A percentile compares a stretch with the other conserved stretches of the same genome.
phyloP scores from a whole-genome alignment of 306 rosid genomes.

The Vicia villosa region DNA sequence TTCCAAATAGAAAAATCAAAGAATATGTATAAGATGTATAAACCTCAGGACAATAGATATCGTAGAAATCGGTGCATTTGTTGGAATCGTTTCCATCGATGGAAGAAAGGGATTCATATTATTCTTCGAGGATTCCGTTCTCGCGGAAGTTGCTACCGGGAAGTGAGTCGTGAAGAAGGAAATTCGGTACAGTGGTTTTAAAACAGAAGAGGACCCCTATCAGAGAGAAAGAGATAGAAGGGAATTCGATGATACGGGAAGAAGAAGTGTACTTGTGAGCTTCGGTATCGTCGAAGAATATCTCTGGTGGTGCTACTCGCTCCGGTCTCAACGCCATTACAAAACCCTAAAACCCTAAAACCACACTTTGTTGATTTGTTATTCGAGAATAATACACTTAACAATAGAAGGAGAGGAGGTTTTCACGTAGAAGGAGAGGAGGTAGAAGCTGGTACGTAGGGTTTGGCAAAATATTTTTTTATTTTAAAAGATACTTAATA shows the following conservation, averaged over 20 bases:
- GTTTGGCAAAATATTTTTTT: no score
- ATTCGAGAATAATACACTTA: no score
- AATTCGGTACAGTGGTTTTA: no score
- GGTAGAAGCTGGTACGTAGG: no score
- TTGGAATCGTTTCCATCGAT: slow-evolving; percentile 46
- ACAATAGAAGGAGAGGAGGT: no score
- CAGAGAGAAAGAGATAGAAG: no score
- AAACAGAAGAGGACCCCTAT: no score
- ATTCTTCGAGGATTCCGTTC: slow-evolving; percentile 50
- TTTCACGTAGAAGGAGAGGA: no score
- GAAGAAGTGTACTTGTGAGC: slow-evolving; percentile 93
- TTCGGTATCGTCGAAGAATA: slow-evolving; percentile 79
- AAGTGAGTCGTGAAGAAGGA: no score
- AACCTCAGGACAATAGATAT: slow-evolving; percentile 79
- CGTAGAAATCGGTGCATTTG: slow-evolving; percentile 52
- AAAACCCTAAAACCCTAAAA: slow-evolving; percentile 33
- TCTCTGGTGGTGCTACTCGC: slow-evolving; percentile 89
- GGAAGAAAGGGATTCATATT: slow-evolving; percentile 33
- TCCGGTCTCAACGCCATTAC: slow-evolving; percentile 79
- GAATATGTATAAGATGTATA: neutral
- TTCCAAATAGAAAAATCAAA: neutral
- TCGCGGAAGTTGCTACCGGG: neutral
- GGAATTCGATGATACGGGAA: slow-evolving; percentile 78
- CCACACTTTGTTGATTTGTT: neutral
- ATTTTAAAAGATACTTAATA: no score